A percentile compares a stretch with the other conserved stretches of the same genome.
Conservation (phyloP, 441 rosid species). For the Erodium chrysanthum region DNA sequence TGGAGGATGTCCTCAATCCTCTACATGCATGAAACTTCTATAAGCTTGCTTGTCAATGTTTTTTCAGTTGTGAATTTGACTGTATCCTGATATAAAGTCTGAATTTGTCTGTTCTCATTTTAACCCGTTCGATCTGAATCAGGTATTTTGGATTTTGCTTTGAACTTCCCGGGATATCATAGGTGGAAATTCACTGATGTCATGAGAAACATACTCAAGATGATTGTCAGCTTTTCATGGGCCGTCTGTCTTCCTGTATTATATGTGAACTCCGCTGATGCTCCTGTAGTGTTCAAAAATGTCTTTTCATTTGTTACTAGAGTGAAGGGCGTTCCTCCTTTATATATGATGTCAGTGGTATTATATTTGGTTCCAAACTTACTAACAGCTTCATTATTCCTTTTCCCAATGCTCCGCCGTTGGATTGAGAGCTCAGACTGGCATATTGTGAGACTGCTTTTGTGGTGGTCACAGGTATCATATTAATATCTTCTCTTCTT, state of each 20-base stretch:
- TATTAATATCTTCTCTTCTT: neutral
- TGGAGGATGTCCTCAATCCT: neutral
- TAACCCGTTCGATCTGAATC: slow-evolving; percentile 22
- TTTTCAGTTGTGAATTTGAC: slow-evolving; percentile 17
- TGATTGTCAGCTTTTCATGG: slow-evolving; percentile 73
- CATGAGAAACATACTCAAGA: slow-evolving; percentile 65
- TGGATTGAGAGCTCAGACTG: slow-evolving; percentile 98
- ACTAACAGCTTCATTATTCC: slow-evolving; percentile 63
- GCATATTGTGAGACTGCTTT: slow-evolving; percentile 71
- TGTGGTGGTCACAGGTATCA: slow-evolving; percentile 99
- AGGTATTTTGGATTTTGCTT: slow-evolving; percentile 81
- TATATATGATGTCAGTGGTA: slow-evolving; percentile 64
- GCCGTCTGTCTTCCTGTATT: slow-evolving; percentile 61
- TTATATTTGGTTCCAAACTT: slow-evolving; percentile 73
- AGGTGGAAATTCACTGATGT: slow-evolving; percentile 80
- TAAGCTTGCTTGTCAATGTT: too few relatives aligned
- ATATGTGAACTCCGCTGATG: slow-evolving; percentile 48
- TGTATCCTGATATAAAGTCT: neutral
- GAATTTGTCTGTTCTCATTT: neutral
- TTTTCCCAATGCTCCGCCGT: slow-evolving; percentile 92
- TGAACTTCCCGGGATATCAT: slow-evolving; percentile 93
- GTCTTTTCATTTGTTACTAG: slow-evolving; percentile 47
- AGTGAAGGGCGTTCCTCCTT: slow-evolving; percentile 62
- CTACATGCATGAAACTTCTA: too few relatives aligned
- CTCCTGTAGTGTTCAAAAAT: slow-evolving; percentile 32